These are phyloP conservation scores for Coleophoma cylindrospora DNA, from an alignment of 2,329 filamentous ascomycete species.

Conservation along the genomic window DNA sequence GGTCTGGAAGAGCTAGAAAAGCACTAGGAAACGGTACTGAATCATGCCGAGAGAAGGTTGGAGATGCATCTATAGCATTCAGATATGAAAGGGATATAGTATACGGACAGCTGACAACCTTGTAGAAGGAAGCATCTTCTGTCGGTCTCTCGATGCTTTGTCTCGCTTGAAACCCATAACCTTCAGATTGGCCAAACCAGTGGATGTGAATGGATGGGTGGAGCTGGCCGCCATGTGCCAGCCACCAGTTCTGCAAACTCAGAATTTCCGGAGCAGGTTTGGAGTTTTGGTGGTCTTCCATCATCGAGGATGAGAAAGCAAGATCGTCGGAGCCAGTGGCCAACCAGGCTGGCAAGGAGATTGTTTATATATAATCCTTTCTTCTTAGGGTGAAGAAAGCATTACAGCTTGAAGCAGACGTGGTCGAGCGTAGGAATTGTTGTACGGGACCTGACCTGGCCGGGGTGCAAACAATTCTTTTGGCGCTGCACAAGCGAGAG, in stretches of 20 bases:
- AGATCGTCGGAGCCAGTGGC: too few species aligned
- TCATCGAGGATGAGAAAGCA: too few species aligned
- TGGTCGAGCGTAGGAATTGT: too few species aligned
- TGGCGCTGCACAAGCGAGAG: too few species aligned
- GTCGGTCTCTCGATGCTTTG: slow-evolving; percentile 11
- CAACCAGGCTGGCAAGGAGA: too few species aligned
- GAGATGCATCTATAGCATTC: slow-evolving; percentile 40
- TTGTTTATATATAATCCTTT: too few species aligned
- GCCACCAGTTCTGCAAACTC: slow-evolving; percentile 44
- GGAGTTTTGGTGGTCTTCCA: too few species aligned
- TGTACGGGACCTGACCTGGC: too few species aligned
- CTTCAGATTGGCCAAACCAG: slow-evolving; percentile 38
- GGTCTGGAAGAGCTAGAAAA: slow-evolving; percentile 45
- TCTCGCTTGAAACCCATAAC: slow-evolving; percentile 29
- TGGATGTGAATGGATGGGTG: slow-evolving; percentile 48
- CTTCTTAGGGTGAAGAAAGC: too few species aligned
- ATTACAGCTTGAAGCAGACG: too few species aligned
- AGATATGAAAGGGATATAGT: slow-evolving; percentile 52
- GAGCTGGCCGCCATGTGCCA: slow-evolving; percentile 38
- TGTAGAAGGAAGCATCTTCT: neutral
- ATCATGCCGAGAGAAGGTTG: slow-evolving; percentile 16
- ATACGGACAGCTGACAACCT: slow-evolving; percentile 48
- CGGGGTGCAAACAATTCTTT: too few species aligned
- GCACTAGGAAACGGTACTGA: slow-evolving; percentile 36
- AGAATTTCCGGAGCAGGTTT: slow-evolving; percentile 15